These are phyloP conservation scores for Xylariaceae sp. DNA, from an alignment of 2,329 filamentous ascomycete species.

Conservation along the genomic window DNA sequence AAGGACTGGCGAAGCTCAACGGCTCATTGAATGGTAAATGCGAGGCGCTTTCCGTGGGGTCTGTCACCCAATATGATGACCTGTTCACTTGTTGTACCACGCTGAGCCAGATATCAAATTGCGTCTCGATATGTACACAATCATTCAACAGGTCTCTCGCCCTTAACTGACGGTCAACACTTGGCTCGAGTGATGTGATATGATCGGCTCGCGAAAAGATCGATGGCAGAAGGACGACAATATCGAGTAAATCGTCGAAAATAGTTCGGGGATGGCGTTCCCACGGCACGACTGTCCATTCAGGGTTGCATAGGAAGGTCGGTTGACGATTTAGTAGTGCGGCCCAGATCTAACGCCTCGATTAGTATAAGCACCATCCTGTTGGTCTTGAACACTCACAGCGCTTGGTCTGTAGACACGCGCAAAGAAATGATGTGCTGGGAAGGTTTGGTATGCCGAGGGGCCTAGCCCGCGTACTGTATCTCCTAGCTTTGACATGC, in stretches of 20 bases:
- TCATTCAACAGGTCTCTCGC: slow-evolving; percentile 56
- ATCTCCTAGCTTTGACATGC: slow-evolving; percentile 45
- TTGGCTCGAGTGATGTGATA: slow-evolving; percentile 48
- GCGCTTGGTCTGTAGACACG: slow-evolving; percentile 60
- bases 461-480: slow-evolving; percentile 53
- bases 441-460: slow-evolving; percentile 56
- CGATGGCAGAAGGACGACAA: slow-evolving; percentile 54
- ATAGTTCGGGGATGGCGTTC: slow-evolving; percentile 56
- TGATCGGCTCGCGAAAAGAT: slow-evolving; percentile 55
- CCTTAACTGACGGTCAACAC: slow-evolving; percentile 50
- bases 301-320: slow-evolving; percentile 58
- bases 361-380: slow-evolving; percentile 20
- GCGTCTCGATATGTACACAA: slow-evolving; percentile 55
- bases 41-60: slow-evolving; percentile 33
- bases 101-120: slow-evolving; percentile 56
- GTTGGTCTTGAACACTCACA: slow-evolving; percentile 47
- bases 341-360: slow-evolving; percentile 40
- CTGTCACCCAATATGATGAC: slow-evolving; percentile 50
- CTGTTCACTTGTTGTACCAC: slow-evolving; percentile 30
- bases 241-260: slow-evolving; percentile 61
- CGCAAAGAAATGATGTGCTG: slow-evolving; percentile 64
- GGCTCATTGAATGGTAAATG: slow-evolving; percentile 53
- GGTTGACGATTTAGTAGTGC: slow-evolving; percentile 57
- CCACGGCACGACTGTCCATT: slow-evolving; percentile 62
- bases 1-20: slow-evolving; percentile 53